Conservation (phyloP, 2,329 filamentous ascomycete species). For the Cercospora sesami region DNA sequence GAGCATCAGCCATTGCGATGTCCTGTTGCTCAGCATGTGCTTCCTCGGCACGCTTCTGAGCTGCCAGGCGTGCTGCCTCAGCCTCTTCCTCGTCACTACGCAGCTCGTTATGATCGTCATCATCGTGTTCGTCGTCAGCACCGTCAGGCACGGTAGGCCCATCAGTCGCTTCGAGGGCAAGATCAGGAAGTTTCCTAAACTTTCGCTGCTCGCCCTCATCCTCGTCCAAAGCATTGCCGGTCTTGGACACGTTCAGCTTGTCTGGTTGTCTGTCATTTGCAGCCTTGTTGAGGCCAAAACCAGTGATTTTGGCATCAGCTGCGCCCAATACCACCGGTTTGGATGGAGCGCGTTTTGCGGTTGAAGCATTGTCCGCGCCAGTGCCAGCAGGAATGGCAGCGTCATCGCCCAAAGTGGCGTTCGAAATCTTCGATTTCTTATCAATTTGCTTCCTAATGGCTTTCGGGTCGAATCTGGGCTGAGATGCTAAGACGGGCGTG, state of each 20-base stretch:
- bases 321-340: constrained; percentile 9
- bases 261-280: constrained; percentile 55
- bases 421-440: constrained; percentile 48
- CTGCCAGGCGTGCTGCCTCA: constrained; percentile 77
- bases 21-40: constrained; percentile 50
- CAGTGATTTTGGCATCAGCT: constrained; percentile 65
- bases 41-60: constrained; percentile 68
- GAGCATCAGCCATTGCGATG: constrained; percentile 45
- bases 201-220: constrained; percentile 85
- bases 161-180: constrained; percentile 58
- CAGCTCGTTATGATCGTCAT: constrained; percentile 67
- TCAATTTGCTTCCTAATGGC: constrained; percentile 78
- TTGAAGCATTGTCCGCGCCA: constrained; percentile 27
- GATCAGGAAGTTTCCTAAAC: constrained; percentile 82
- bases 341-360: constrained; percentile 43
- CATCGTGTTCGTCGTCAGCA: constrained; percentile 54
- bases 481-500: constrained; percentile 51
- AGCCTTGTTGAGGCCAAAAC: constrained; percentile 77
- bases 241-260: constrained; percentile 67
- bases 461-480: constrained; percentile 84
- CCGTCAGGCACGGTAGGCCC: constrained; percentile 49
- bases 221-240: constrained; percentile 78
- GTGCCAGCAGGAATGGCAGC: constrained; percentile 47
- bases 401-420: constrained; percentile 58
- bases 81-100: constrained; percentile 85